A percentile compares a stretch with the other conserved stretches of the same genome.
phyloP scores from a whole-genome alignment of 805 yeast genomes.

The Yamadazyma takamatsuzukensis region DNA sequence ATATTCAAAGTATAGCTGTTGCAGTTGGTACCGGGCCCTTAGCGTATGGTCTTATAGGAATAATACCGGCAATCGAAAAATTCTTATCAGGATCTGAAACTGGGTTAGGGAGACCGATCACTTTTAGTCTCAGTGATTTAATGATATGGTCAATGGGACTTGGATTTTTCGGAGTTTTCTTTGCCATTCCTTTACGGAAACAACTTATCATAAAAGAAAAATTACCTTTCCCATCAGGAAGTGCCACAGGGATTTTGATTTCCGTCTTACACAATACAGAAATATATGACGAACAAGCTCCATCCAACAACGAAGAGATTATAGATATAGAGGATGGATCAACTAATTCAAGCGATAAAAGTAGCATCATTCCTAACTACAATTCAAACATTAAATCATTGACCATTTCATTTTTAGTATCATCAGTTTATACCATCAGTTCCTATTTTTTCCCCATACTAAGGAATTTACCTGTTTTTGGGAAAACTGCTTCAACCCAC shows the following conservation, averaged over 20 bases:
- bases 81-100: slow-evolving; percentile 75
- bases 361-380: slow-evolving; percentile 32
- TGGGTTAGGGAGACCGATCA: slow-evolving; percentile 46
- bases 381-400: slow-evolving; percentile 60
- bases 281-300: slow-evolving; percentile 30
- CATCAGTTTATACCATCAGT: slow-evolving; percentile 68
- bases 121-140: slow-evolving; percentile 47
- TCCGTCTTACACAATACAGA: slow-evolving; percentile 78
- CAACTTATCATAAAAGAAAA: slow-evolving; percentile 88
- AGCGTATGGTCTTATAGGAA: slow-evolving; percentile 93
- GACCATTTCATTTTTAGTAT: slow-evolving; percentile 55
- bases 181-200: slow-evolving; percentile 82
- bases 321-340: too few species aligned
- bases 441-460: slow-evolving; percentile 74
- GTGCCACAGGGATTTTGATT: slow-evolving; percentile 92
- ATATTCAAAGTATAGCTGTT: slow-evolving; percentile 86
- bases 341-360: slow-evolving; percentile 1
- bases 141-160: slow-evolving; percentile 81
- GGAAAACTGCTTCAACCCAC: slow-evolving; percentile 58
- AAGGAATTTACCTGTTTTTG: slow-evolving; percentile 72
- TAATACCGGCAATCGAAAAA: slow-evolving; percentile 92
- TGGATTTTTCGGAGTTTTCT: slow-evolving; percentile 93
- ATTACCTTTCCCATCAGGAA: slow-evolving; percentile 90
- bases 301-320: slow-evolving; percentile 1
- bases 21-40: slow-evolving; percentile 98